Percentiles rank a stretch among this genome's conserved stretches.
Evolutionary conservation across 139 green algal genomes (phyloP).

Genomic region (Microglena sp.): DNA sequence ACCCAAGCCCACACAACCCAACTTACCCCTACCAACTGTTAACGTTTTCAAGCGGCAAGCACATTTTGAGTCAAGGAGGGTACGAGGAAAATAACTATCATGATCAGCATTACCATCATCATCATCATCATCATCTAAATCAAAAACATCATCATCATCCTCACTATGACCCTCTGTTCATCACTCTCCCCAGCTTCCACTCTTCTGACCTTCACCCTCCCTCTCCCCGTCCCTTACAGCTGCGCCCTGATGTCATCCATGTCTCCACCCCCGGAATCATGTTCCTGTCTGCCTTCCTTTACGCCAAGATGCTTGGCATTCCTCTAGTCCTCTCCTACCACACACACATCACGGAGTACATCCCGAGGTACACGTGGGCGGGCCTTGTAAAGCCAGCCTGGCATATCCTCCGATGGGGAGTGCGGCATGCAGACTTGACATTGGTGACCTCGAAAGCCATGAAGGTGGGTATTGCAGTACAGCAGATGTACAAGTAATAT

Average conservation of each 20-base stretch:
- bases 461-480: constrained; percentile 40
- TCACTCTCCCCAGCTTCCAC: too few species aligned
- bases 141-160: too few species aligned
- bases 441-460: constrained; percentile 56
- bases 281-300: constrained; percentile 80
- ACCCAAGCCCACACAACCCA: too few species aligned
- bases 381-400: constrained; percentile 84
- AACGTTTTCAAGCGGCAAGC: too few species aligned
- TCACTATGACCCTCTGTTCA: too few species aligned
- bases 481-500: background rate
- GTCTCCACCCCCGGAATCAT: constrained; percentile 70
- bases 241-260: constrained; percentile 66
- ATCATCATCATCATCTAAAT: too few species aligned
- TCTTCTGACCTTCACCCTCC: background rate
- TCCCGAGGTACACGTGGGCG: constrained; percentile 55
- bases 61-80: too few species aligned
- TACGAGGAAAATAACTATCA: too few species aligned
- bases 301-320: constrained; percentile 74
- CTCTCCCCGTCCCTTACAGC: too few species aligned
- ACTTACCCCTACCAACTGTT: too few species aligned
- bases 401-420: constrained; percentile 81
- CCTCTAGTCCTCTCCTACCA: constrained; percentile 95
- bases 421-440: constrained; percentile 55
- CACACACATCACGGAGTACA: constrained; percentile 96
- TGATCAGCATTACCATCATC: too few species aligned